Conservation (phyloP, 495 filamentous ascomycete species). For the Penicillium cataractarum region DNA sequence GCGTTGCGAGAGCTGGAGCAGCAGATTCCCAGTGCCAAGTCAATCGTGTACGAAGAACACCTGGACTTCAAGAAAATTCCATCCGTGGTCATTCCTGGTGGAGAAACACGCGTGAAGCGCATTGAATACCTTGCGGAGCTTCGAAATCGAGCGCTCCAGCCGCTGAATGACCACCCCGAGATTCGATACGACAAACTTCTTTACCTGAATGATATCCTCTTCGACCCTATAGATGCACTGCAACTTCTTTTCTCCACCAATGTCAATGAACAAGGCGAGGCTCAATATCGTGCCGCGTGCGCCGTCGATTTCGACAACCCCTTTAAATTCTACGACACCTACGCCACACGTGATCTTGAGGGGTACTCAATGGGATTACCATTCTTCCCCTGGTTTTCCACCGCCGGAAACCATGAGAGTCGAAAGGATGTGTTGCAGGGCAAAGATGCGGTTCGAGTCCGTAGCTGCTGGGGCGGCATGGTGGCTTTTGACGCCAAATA, state of each 20-base stretch:
- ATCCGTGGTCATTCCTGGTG: slow-evolving; percentile 62
- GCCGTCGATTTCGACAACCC: slow-evolving; percentile 76
- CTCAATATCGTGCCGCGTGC: slow-evolving; percentile 77
- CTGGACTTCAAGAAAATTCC: slow-evolving; percentile 55
- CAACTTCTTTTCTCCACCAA: slow-evolving; percentile 81
- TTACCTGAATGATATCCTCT: slow-evolving; percentile 77
- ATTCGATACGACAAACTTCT: slow-evolving; percentile 66
- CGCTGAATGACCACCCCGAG: slow-evolving; percentile 50
- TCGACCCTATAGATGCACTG: slow-evolving; percentile 68
- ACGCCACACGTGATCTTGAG: slow-evolving; percentile 74
- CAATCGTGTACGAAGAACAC: slow-evolving; percentile 58
- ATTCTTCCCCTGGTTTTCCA: slow-evolving; percentile 75
- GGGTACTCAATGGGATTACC: slow-evolving; percentile 72
- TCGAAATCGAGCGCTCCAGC: slow-evolving; percentile 72
- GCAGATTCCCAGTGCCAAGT: slow-evolving; percentile 52
- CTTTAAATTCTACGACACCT: slow-evolving; percentile 83
- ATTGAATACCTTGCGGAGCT: slow-evolving; percentile 79
- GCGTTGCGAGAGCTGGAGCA: slow-evolving; percentile 48
- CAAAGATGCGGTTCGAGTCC: slow-evolving; percentile 71
- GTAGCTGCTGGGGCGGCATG: slow-evolving; percentile 83
- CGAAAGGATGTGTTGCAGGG: slow-evolving; percentile 62
- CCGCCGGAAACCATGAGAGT: slow-evolving; percentile 57
- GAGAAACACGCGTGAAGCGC: slow-evolving; percentile 65
- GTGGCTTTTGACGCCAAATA: slow-evolving; percentile 74
- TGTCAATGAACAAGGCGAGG: slow-evolving; percentile 53